phyloP scores from a whole-genome alignment of 2,329 filamentous ascomycete species.

The Diplocarpon mali region DNA sequence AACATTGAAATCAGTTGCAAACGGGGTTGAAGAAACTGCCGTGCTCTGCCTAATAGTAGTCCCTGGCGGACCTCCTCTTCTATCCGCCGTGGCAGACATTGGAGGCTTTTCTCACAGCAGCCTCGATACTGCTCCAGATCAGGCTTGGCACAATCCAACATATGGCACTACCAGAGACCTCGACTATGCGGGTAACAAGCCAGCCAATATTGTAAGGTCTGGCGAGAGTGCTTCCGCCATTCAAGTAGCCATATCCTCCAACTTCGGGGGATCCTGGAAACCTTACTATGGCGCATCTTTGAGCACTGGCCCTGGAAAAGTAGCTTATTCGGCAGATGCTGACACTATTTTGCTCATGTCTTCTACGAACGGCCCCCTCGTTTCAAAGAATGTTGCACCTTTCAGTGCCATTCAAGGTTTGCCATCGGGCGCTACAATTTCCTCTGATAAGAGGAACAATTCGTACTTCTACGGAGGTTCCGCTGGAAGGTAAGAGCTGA shows the following conservation, averaged over 20 bases:
- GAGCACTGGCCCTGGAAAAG: conserved; percentile 8
- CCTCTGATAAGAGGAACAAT: conserved; percentile 36
- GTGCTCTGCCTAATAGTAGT: conserved; percentile 13
- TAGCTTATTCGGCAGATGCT: conserved; percentile 14
- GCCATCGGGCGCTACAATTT: conserved; percentile 37
- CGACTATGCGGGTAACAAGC: conserved; percentile 21
- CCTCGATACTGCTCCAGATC: conserved; percentile 10
- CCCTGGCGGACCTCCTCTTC: conserved; percentile 19
- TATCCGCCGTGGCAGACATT: conserved; percentile 22
- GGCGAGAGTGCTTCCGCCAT: conserved; percentile 8
- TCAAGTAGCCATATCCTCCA: conserved; percentile 12
- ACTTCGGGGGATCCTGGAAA: conserved; percentile 11
- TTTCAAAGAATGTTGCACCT: conserved; percentile 17
- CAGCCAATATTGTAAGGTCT: conserved; percentile 11
- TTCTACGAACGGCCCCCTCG: conserved; percentile 5
- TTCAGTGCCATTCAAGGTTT: conserved; percentile 35
- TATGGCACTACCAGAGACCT: conserved; percentile 16
- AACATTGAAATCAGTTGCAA: conserved; percentile 15
- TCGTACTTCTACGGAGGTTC: conserved; percentile 14
- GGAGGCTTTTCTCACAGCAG: conserved; percentile 17
- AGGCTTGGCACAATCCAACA: conserved; percentile 9
- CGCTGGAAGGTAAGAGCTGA: conserved; percentile 2
- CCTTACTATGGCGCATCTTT: conserved; percentile 8
- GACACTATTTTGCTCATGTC: conserved; percentile 11
- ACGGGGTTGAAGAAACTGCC: conserved; percentile 23